Evolutionary conservation across 352 stramenopile species (phyloP).

Genomic region (Globisporangium spiculum): DNA sequence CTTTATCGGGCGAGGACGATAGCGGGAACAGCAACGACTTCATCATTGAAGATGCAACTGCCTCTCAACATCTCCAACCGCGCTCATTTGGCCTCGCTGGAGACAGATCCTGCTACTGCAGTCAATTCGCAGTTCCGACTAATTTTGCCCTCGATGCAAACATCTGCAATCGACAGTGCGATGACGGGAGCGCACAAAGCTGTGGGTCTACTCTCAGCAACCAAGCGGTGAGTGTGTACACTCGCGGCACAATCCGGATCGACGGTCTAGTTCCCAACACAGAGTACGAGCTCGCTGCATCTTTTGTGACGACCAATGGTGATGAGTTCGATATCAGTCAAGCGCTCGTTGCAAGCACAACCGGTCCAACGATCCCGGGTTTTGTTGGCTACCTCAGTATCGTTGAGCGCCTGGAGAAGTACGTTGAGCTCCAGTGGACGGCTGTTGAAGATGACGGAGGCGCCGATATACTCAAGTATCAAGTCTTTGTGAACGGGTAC

Average conservation of each 20-base stretch:
- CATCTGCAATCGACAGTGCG: slow-evolving; percentile 27
- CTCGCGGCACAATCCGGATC: slow-evolving; percentile 29
- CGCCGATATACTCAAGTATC: slow-evolving; percentile 29
- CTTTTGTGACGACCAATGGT: slow-evolving; percentile 24
- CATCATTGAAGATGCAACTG: slow-evolving; percentile 20
- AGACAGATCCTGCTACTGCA: slow-evolving; percentile 39
- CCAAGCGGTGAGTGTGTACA: slow-evolving; percentile 31
- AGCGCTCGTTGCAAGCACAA: slow-evolving; percentile 29
- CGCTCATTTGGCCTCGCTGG: slow-evolving; percentile 30
- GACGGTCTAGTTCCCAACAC: slow-evolving; percentile 28
- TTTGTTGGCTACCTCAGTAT: slow-evolving; percentile 28
- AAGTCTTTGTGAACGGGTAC: slow-evolving; percentile 47
- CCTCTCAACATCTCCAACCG: slow-evolving; percentile 4
- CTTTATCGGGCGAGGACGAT: slow-evolving; percentile 25
- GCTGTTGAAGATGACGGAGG: slow-evolving; percentile 41
- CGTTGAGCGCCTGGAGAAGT: slow-evolving; percentile 23
- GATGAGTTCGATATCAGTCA: slow-evolving; percentile 33
- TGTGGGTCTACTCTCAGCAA: slow-evolving; percentile 20
- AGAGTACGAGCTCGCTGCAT: slow-evolving; percentile 36
- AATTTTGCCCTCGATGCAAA: background rate
- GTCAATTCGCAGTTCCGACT: slow-evolving; percentile 11
- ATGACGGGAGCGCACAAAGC: slow-evolving; percentile 3
- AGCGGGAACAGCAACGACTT: slow-evolving; percentile 40
- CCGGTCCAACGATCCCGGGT: slow-evolving; percentile 31
- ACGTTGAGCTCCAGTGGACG: slow-evolving; percentile 49